Evolutionary conservation across 2,329 filamentous ascomycete genomes (phyloP), one percentile per base, ranked within the genome.

Genomic region (Colletotrichum lini): DNA sequence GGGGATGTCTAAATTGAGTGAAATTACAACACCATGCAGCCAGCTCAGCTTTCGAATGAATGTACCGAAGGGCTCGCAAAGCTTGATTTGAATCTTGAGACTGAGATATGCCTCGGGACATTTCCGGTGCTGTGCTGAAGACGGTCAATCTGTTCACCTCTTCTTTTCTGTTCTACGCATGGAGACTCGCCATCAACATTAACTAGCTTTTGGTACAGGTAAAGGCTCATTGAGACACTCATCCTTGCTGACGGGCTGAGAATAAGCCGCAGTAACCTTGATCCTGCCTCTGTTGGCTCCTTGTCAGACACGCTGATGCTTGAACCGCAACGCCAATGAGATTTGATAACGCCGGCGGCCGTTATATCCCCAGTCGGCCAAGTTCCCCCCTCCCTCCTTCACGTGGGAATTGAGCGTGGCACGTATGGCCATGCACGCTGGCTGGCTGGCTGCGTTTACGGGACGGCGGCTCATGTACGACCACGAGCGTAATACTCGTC

Each of bases 171-270:
- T 5, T 30, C 26, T 30, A 30, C 6, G 26, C 26, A 6, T 30
- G 26, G 26, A 44, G 13, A 44, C 21, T 38, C 13, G n/a, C 35
- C n/a, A 56, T 30, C 53, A 47, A 38, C 40, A 16, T 35, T 1
- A 35, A 35, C 23, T 56, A n/a, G 23, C 16, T 18, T 47, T 12
- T 23, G 9, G 16, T 21, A 30, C 10, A 7, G 26, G 16, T 10
- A 15, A 18, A 18, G 18, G 4, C 52, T 52, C 15, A 3, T 12
- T n/a, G n/a, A 12, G 16, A 9, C 30, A 35, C 30, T 9, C 30
- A 1, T 35, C 30, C 35, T 45, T 21, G 66, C 61, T 69, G 44
- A 69, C 45, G 61, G 56, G 61, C 66, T 69, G 38, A 58, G 38
- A 42, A 35, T 40, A 45, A 45, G 15, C 30, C 5, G 45, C 4